A percentile compares a stretch with the other conserved stretches of the same genome.
Evolutionary conservation across 352 stramenopile species (phyloP).

Genomic region (Pilasporangium apinafurcum): DNA sequence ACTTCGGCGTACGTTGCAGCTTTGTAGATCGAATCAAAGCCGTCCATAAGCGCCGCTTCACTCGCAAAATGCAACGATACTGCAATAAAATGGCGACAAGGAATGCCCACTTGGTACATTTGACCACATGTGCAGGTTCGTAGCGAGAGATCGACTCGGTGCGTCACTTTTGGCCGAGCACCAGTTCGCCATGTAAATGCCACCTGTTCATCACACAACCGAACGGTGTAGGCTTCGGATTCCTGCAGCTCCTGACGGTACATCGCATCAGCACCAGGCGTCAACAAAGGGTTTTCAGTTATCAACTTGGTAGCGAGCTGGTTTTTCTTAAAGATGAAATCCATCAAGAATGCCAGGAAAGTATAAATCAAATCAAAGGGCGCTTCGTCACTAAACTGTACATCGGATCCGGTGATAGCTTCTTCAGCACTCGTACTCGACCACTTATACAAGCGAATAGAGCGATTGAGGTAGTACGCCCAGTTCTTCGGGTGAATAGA

Average conservation of each 20-base stretch:
- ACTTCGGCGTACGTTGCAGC: conserved; percentile 43
- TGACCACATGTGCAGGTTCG: conserved; percentile 59
- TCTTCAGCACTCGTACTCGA: conserved; percentile 52
- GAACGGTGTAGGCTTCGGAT: conserved; percentile 49
- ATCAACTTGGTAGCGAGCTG: conserved; percentile 53
- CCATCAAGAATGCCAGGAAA: conserved; percentile 78
- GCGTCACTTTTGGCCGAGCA: conserved; percentile 59
- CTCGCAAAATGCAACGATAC: conserved; percentile 53
- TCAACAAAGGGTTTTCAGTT: conserved; percentile 35
- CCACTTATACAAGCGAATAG: conserved; percentile 61
- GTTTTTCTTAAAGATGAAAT: conserved; percentile 65
- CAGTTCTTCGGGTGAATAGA: conserved; percentile 61
- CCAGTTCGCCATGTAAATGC: conserved; percentile 67
- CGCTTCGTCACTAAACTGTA: conserved; percentile 59
- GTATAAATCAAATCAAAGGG: conserved; percentile 78
- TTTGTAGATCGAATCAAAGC: conserved; percentile 75
- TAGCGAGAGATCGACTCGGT: conserved; percentile 50
- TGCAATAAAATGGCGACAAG: conserved; percentile 75
- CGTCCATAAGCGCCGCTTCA: conserved; percentile 44
- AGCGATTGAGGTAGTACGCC: conserved; percentile 59
- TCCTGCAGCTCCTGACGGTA: conserved; percentile 60
- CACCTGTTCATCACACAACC: conserved; percentile 60
- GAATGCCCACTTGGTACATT: conserved; percentile 70
- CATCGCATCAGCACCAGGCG: conserved; percentile 49
- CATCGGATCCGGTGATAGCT: conserved; percentile 46